Conservation (phyloP, 73 alveolate species). For the Symbiodinium pilosum region DNA sequence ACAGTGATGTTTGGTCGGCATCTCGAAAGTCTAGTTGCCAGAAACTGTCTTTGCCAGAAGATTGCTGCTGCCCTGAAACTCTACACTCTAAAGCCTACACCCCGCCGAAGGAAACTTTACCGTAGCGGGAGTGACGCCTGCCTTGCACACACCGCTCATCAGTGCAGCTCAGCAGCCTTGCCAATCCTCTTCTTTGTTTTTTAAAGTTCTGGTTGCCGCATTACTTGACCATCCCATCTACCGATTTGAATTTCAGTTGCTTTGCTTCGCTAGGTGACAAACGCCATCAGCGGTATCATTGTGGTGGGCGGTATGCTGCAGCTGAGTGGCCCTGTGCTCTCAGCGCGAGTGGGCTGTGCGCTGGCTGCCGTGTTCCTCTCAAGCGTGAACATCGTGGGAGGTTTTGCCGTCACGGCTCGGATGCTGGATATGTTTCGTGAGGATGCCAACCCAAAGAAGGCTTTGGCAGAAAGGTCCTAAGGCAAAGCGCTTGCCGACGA, state of each 20-base stretch:
- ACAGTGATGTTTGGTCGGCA: no score
- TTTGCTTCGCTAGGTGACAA: conserved; percentile 94
- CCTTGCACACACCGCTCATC: conserved; percentile 93
- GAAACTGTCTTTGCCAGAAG: no score
- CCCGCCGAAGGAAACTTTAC: conserved; percentile 86
- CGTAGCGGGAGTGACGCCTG: conserved; percentile 95
- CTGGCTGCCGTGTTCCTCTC: conserved; percentile 84
- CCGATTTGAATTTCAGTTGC: no score
- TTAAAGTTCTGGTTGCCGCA: no score
- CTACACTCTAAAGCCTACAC: no score
- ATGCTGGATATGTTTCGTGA: conserved; percentile 92
- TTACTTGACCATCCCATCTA: no score
- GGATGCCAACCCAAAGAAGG: conserved; percentile 28
- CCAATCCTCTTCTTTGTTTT: not conserved
- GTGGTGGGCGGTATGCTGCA: conserved; percentile 96
- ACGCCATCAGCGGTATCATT: conserved; percentile 98
- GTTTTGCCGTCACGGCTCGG: conserved; percentile 95
- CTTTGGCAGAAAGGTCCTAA: conserved; percentile 1
- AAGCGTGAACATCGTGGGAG: conserved; percentile 95
- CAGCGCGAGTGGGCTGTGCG: conserved; percentile 58
- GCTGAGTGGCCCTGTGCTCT: conserved; percentile 50
- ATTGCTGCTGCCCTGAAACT: no score
- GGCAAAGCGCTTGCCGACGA: no score
- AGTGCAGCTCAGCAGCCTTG: conserved; percentile 19
- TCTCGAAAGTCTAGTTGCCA: no score